Base-by-base conservation (phyloP, 257 asterid species). In the Solanum habrochaites region DNA sequence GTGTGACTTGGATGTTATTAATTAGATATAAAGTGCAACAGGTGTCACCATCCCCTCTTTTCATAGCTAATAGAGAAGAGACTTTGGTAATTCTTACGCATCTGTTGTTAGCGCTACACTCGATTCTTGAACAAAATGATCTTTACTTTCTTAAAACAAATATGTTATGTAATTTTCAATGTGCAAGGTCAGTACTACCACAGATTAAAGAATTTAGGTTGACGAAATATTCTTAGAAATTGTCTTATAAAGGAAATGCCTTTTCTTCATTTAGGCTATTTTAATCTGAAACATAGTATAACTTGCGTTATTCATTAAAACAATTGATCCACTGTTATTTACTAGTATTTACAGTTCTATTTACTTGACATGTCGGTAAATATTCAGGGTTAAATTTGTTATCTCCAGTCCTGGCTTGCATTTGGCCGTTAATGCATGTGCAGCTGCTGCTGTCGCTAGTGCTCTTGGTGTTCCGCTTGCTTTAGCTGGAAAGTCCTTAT, bases 381-480 rank as follows among this genome's bases (percentile, higher is more conserved):
- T 9, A 47, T 82, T 85, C 89, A 90, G 92, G 91, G 88, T 85
- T 82, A 49, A 87, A 85, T 89, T 90, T 42, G 84, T 87, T 3
- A 70, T 90, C 27, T 43, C 87, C 42, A 86, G 91, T 58, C 91
- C 91, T n/a, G 91, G 91, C 43, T 73, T 83, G 69, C 93, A 91
- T 89, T 82, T 91, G 67, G 88, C 89, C 29, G 12, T 58, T 7
- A 89, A 90, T 42, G 91, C 93, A 86, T 89, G 93, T 84, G 91
- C 91, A 75, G 93, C 91, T 23, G 93, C 93, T 58, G 90, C 93
- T 37, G 87, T 91, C 16, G 90, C 90, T 27, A 91, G 86, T 83
- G 82, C 84, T 25, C 62, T 89, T 62, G 89, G 90, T 23, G 72
- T 89, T 87, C 87, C 90, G 80, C 91, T 90, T 70, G 32, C 90